phyloP scores from a whole-genome alignment of 2,329 filamentous ascomycete species.

The Colletotrichum sp. region DNA sequence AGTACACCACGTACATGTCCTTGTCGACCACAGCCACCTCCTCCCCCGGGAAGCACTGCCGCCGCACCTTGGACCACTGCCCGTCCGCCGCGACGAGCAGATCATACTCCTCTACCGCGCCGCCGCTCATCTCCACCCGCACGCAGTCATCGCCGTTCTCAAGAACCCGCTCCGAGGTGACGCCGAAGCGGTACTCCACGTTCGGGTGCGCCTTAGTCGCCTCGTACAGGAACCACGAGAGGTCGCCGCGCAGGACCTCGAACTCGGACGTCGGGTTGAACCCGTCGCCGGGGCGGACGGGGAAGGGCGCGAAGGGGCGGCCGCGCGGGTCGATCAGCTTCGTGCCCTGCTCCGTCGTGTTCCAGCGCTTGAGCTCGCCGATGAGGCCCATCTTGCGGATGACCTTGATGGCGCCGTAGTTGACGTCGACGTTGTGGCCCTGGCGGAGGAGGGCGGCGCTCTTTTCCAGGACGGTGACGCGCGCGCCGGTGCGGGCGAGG shows the following conservation, averaged over 20 bases:
- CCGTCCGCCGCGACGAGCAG: constrained; percentile 62
- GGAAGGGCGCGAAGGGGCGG: constrained; percentile 39
- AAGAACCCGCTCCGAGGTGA: background rate
- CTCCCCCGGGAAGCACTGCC: constrained; percentile 37
- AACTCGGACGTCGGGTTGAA: constrained; percentile 55
- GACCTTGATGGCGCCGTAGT: constrained; percentile 39
- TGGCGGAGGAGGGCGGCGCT: background rate
- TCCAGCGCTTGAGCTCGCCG: constrained; percentile 35
- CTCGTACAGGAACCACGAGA: constrained; percentile 54
- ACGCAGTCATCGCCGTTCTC: constrained; percentile 32
- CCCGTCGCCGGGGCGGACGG: constrained; percentile 44
- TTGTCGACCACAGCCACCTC: constrained; percentile 22
- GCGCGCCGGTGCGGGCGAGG: background rate
- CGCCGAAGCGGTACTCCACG: constrained; percentile 31
- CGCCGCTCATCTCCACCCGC: constrained; percentile 45
- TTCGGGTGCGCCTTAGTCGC: constrained; percentile 24
- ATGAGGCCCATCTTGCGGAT: constrained; percentile 39
- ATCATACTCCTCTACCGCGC: constrained; percentile 48
- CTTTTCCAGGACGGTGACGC: background rate
- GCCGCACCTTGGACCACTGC: constrained; percentile 51
- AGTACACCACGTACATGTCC: constrained; percentile 35
- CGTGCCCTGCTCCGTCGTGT: constrained; percentile 53
- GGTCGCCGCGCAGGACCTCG: constrained; percentile 63
- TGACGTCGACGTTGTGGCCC: constrained; percentile 12
- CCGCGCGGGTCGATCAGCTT: constrained; percentile 46